These are phyloP conservation scores for Selaginella moellendorffii DNA, from an alignment of 75 land plant genomes.

Conservation along the genomic window DNA sequence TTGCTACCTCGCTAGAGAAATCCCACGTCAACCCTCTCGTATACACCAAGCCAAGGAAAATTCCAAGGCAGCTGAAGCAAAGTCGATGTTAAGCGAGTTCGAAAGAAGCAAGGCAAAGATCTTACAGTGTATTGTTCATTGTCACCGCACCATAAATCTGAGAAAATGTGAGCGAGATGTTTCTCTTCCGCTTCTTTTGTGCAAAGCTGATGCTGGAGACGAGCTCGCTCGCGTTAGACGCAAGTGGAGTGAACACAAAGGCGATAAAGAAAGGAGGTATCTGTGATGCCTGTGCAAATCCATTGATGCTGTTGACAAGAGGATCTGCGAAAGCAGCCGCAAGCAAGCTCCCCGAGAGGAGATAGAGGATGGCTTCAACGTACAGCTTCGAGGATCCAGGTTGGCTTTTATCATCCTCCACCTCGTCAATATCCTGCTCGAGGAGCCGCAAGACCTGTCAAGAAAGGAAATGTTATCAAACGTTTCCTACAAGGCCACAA, in stretches of 20 bases:
- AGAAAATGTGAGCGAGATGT: slow-evolving; percentile 25
- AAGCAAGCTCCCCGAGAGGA: slow-evolving; percentile 12
- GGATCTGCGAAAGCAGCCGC: slow-evolving; percentile 29
- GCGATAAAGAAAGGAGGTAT: slow-evolving; percentile 30
- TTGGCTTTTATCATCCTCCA: background rate
- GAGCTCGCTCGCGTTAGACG: slow-evolving; percentile 26
- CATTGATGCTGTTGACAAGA: slow-evolving; percentile 19
- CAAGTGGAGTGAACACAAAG: slow-evolving; percentile 23
- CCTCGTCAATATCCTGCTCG: slow-evolving; percentile 12
- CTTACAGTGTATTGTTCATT: slow-evolving; percentile 28
- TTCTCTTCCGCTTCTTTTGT: slow-evolving; percentile 16
- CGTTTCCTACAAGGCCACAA: background rate
- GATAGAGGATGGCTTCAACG: background rate
- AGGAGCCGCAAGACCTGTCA: slow-evolving; percentile 20
- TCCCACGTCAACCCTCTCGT: too few relatives aligned
- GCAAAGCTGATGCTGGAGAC: slow-evolving; percentile 24
- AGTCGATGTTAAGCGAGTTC: too few relatives aligned
- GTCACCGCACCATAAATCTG: slow-evolving; percentile 26
- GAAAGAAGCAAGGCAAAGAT: too few relatives aligned
- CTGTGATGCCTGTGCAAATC: slow-evolving; percentile 13
- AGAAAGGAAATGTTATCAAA: background rate
- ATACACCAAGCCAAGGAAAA: too few relatives aligned
- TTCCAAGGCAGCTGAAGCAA: too few relatives aligned
- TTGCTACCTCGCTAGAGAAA: too few relatives aligned
- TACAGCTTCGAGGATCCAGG: slow-evolving; percentile 7